A percentile compares a stretch with the other conserved stretches of the same genome.
Conservation (phyloP, 2,329 filamentous ascomycete genomes). For the Aspergillus clavatus region DNA sequence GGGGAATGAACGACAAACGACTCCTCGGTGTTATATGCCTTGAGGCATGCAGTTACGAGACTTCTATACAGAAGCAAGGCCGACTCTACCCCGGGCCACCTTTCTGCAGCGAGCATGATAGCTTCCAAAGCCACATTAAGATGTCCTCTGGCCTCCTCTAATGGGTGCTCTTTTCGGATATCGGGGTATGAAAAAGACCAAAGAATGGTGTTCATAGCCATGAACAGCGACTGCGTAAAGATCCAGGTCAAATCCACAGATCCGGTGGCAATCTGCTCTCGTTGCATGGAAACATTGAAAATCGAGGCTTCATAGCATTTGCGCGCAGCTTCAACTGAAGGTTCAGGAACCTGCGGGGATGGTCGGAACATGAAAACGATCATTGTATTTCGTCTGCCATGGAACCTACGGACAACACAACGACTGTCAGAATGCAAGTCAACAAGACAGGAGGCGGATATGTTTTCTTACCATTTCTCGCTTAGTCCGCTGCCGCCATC, state of each 20-base stretch:
- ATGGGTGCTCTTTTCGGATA: slow-evolving; percentile 66
- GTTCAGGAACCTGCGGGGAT: slow-evolving; percentile 84
- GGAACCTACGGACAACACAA: slow-evolving; percentile 46
- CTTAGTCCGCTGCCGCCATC: slow-evolving; percentile 66
- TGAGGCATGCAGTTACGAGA: slow-evolving; percentile 77
- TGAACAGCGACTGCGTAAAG: slow-evolving; percentile 83
- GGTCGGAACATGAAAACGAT: slow-evolving; percentile 82
- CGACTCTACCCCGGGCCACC: slow-evolving; percentile 86
- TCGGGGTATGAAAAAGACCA: slow-evolving; percentile 88
- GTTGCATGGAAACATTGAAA: slow-evolving; percentile 75
- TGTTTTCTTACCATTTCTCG: slow-evolving; percentile 66
- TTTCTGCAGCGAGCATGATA: slow-evolving; percentile 72
- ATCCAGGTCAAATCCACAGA: slow-evolving; percentile 90
- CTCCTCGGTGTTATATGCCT: slow-evolving; percentile 69
- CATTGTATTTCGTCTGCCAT: slow-evolving; percentile 76
- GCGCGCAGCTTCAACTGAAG: slow-evolving; percentile 70
- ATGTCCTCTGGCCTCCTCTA: slow-evolving; percentile 71
- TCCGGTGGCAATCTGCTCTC: slow-evolving; percentile 69
- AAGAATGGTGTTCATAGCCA: slow-evolving; percentile 83
- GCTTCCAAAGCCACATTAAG: slow-evolving; percentile 71
- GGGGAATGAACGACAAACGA: slow-evolving; percentile 48
- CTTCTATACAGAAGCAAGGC: slow-evolving; percentile 83
- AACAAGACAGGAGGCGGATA: slow-evolving; percentile 1
- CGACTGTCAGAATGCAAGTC: slow-evolving; percentile 2
- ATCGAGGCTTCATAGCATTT: slow-evolving; percentile 79